These are phyloP conservation scores for Trichoderma afroharzianum DNA, from an alignment of 2,329 filamentous ascomycete genomes.

Conservation along the genomic window DNA sequence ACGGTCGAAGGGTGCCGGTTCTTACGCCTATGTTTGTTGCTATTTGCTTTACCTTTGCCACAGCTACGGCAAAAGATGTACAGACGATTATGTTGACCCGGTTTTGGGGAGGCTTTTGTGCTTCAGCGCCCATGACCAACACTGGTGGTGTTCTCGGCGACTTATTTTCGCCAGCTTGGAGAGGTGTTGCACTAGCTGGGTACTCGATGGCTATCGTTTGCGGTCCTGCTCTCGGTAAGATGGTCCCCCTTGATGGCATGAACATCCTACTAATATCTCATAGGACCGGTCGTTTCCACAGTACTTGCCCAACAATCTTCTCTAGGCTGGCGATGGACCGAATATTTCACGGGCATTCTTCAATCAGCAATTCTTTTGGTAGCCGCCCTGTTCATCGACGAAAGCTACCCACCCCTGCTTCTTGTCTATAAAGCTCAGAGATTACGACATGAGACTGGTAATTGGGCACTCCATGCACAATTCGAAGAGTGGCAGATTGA, in stretches of 20 bases:
- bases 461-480: slow-evolving; percentile 65
- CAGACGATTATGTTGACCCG: slow-evolving; percentile 63
- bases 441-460: slow-evolving; percentile 59
- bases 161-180: slow-evolving; percentile 55
- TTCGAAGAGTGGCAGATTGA: slow-evolving; percentile 69
- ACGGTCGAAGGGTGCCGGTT: slow-evolving; percentile 53
- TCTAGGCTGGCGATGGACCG: slow-evolving; percentile 55
- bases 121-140: slow-evolving; percentile 64
- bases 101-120: slow-evolving; percentile 63
- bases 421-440: slow-evolving; percentile 59
- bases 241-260: neutral
- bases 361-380: slow-evolving; percentile 52
- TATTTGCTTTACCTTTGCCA: slow-evolving; percentile 62
- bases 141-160: slow-evolving; percentile 67
- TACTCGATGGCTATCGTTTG: slow-evolving; percentile 65
- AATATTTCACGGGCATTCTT: slow-evolving; percentile 59
- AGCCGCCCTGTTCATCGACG: slow-evolving; percentile 59
- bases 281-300: slow-evolving; percentile 47
- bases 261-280: neutral
- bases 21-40: slow-evolving; percentile 60
- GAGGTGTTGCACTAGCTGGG: slow-evolving; percentile 63
- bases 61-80: slow-evolving; percentile 60
- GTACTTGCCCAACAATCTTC: slow-evolving; percentile 38
- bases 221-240: slow-evolving; percentile 52
- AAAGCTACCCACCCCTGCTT: slow-evolving; percentile 59